These are phyloP conservation scores for Trametes elegans DNA, from an alignment of 768 basidiomycete genomes.

Conservation along the genomic window DNA sequence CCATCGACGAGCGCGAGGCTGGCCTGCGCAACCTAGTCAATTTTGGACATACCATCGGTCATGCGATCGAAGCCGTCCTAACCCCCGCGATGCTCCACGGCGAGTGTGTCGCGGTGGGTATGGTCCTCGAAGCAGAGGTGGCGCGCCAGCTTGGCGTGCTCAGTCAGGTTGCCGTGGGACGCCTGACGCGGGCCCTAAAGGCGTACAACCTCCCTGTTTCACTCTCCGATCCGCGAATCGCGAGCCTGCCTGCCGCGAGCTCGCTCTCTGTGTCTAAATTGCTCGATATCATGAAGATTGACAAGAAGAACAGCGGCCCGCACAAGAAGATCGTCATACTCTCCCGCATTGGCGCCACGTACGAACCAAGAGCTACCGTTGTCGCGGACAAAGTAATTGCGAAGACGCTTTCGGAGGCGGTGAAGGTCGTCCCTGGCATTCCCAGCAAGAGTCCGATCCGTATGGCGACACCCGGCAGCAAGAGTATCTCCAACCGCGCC, in stretches of 20 bases:
- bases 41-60: conserved; percentile 97
- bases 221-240: conserved; percentile 74
- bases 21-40: conserved; percentile 98
- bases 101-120: conserved; percentile 93
- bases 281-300: conserved; percentile 81
- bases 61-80: conserved; percentile 95
- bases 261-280: conserved; percentile 76
- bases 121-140: conserved; percentile 95
- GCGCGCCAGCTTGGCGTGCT: conserved; percentile 86
- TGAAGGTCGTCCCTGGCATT: conserved; percentile 65
- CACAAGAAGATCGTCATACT: conserved; percentile 95
- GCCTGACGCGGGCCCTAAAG: conserved; percentile 83
- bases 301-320: conserved; percentile 95
- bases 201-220: conserved; percentile 90
- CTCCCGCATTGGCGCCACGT: conserved; percentile 86
- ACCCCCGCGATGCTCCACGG: conserved; percentile 94
- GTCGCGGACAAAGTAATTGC: conserved; percentile 80
- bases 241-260: conserved; percentile 65
- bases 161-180: conserved; percentile 88
- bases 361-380: conserved; percentile 87
- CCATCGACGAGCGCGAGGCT: conserved; percentile 94
- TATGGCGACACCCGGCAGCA: conserved; percentile 96
- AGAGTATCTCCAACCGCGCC: conserved; percentile 94
- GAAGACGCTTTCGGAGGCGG: conserved; percentile 79
- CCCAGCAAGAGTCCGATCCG: conserved; percentile 49